Evolutionary conservation across 2,329 filamentous ascomycete genomes (phyloP).

Genomic region (Aspergillus sp.): DNA sequence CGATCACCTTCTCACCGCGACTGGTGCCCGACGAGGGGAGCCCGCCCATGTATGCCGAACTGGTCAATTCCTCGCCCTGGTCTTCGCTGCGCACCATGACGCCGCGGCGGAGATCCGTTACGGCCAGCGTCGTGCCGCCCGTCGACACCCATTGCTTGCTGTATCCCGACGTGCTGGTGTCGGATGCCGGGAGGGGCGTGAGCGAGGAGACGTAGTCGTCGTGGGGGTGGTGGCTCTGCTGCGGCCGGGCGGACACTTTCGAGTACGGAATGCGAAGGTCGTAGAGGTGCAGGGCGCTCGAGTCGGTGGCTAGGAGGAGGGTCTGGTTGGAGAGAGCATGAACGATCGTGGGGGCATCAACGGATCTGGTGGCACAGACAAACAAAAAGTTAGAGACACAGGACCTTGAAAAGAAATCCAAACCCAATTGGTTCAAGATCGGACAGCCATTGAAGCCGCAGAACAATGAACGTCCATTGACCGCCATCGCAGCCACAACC

Average conservation of each 20-base stretch:
- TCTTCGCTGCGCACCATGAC: slow-evolving; percentile 88
- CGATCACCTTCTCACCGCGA: slow-evolving; percentile 73
- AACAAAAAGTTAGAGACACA: slow-evolving; percentile 6
- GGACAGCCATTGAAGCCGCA: neutral
- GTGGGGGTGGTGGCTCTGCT: slow-evolving; percentile 82
- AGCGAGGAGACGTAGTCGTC: slow-evolving; percentile 90
- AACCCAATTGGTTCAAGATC: too few species aligned
- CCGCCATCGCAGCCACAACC: neutral
- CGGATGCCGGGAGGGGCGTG: slow-evolving; percentile 75
- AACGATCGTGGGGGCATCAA: slow-evolving; percentile 77
- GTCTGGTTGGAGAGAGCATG: slow-evolving; percentile 84
- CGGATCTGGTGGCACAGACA: slow-evolving; percentile 37
- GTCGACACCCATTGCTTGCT: slow-evolving; percentile 95
- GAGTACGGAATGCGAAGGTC: slow-evolving; percentile 68
- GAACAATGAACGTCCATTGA: neutral
- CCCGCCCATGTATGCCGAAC: slow-evolving; percentile 73
- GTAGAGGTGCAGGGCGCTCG: slow-evolving; percentile 81
- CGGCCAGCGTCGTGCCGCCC: slow-evolving; percentile 83
- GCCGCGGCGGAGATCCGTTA: slow-evolving; percentile 83
- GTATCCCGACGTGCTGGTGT: slow-evolving; percentile 80
- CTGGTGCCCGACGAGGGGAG: slow-evolving; percentile 65
- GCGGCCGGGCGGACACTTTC: slow-evolving; percentile 62
- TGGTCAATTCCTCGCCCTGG: slow-evolving; percentile 91
- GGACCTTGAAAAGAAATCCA: neutral
- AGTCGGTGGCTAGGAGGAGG: slow-evolving; percentile 86